phyloP scores from a whole-genome alignment of 2,329 filamentous ascomycete genomes.

The Colletotrichum tofieldiae region DNA sequence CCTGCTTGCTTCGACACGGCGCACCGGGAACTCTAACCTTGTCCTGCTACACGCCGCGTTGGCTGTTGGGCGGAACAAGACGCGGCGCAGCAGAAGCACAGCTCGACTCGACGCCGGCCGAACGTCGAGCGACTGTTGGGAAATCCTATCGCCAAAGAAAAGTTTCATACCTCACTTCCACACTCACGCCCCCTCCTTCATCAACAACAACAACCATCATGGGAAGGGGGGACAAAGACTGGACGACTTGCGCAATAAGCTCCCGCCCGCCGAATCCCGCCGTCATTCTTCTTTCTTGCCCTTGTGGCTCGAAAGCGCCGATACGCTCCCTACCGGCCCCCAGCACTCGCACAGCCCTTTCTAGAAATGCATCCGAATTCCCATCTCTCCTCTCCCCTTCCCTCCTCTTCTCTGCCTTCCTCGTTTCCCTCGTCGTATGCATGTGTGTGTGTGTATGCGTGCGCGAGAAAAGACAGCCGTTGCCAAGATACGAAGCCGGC shows the following conservation, averaged over 20 bases:
- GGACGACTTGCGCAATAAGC: slow-evolving; percentile 13
- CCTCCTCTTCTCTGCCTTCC: not conserved
- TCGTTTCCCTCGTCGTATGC: not conserved
- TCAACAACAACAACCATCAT: not conserved
- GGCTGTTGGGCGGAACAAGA: no score
- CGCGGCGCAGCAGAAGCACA: not conserved
- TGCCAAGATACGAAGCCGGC: not conserved
- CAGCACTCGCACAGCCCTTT: slow-evolving; percentile 18
- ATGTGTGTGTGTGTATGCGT: not conserved
- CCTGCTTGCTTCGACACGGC: not conserved
- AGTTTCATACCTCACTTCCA: not conserved
- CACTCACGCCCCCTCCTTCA: not conserved
- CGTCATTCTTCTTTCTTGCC: not conserved
- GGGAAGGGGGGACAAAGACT: not conserved
- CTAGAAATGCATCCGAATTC: slow-evolving; percentile 21
- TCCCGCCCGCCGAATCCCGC: slow-evolving; percentile 7
- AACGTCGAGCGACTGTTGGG: not conserved
- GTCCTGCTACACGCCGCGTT: slow-evolving; percentile 9
- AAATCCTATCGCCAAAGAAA: slow-evolving; percentile 3
- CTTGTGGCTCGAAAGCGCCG: not conserved
- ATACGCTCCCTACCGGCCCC: no score
- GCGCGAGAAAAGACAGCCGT: not conserved
- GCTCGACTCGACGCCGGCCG: not conserved
- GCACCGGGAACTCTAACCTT: slow-evolving; percentile 16
- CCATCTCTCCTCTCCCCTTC: not conserved